Conservation (phyloP, 2,329 filamentous ascomycete species). For the Ceratocystiopsis brevicomis region DNA sequence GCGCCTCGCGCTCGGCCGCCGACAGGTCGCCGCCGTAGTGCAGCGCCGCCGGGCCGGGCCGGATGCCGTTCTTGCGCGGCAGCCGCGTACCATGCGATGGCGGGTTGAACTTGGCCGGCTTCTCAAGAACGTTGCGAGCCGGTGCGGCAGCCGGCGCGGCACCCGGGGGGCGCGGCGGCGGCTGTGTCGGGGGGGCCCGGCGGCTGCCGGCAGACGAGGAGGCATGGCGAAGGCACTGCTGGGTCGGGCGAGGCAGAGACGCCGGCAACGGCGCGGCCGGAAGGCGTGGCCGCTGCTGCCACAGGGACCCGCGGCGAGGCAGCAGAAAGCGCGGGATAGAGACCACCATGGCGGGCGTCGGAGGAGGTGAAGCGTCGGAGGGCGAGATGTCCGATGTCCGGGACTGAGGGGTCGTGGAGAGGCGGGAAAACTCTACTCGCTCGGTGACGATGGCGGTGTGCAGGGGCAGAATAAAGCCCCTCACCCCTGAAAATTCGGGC, state of each 20-base stretch:
- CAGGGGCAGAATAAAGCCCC: no score
- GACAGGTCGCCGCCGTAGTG: conserved; percentile 60
- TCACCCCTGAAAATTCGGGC: no score
- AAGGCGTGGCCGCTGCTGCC: conserved; percentile 18
- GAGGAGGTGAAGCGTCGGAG: no score
- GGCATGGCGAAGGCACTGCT: no score
- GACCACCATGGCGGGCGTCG: conserved; percentile 15
- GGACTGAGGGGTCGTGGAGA: no score
- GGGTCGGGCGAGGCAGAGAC: no score
- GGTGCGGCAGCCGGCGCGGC: not conserved
- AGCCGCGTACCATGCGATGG: conserved; percentile 70
- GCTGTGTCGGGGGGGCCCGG: not conserved
- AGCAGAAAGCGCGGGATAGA: conserved; percentile 50
- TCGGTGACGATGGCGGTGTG: no score
- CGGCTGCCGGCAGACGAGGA: conserved; percentile 3
- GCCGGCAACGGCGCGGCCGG: no score
- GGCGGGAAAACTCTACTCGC: no score
- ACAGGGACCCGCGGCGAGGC: conserved; percentile 38
- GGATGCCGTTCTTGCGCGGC: conserved; percentile 26
- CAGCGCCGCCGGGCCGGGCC: conserved; percentile 27
- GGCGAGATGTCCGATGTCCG: no score
- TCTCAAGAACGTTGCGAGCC: conserved; percentile 42
- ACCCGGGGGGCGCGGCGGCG: conserved; percentile 31
- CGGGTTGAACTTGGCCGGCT: conserved; percentile 77
- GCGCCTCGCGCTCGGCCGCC: conserved; percentile 43